Base-by-base conservation (phyloP, 495 filamentous ascomycete genomes). In the Amniculicola lignicola region DNA sequence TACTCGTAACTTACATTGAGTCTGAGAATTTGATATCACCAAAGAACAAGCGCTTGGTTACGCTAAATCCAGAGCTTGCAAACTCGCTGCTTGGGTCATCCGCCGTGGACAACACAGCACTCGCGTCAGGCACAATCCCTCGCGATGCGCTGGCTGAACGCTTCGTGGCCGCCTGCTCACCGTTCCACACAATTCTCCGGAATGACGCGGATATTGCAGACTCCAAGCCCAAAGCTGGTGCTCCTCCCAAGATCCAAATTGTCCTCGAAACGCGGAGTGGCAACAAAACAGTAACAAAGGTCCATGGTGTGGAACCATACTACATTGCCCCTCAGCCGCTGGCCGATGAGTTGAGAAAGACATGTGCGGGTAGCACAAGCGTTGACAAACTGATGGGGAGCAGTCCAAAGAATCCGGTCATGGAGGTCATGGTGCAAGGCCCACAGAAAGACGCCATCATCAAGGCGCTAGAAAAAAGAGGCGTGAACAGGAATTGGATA, bases 391-490 rank as follows among this genome's bases (percentile, higher is more conserved):
- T 84, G 39, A 73, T 70, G 7, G 85, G 84, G 4, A 75, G 74
- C 37, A 75, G 74, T 57, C 81, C 81, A 11, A 78, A 83, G 54
- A 79, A 79, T 62, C 80, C 80, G 1, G 72, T 86, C 0, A 82
- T 86, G 81, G 85, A 89, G 67, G 77, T 89, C 28, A 71, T 83
- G 70, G 78, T 88, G 1, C 85, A 89, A 64, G 85, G 85, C 6
- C 82, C 83, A 56, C 84, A 87, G 70, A 75, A 76, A 33, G 76
- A 79, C 51, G 79, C 74, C 3, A 73, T 88, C 29, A 70, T 82
- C 27, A 79, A 74, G 62, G 84, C 82, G 27, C 68, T 89, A 61
- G 74, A 77, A 44, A 78, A 75, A 63, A 75, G 83, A 39, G 85
- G 85, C 0, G 64, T 89, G 31, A 71, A 93, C 11, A 69, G 67